Percentiles rank a stretch among this genome's conserved stretches.
phyloP scores from a whole-genome alignment of 2,329 filamentous ascomycete species.

The Epichloe typhina region DNA sequence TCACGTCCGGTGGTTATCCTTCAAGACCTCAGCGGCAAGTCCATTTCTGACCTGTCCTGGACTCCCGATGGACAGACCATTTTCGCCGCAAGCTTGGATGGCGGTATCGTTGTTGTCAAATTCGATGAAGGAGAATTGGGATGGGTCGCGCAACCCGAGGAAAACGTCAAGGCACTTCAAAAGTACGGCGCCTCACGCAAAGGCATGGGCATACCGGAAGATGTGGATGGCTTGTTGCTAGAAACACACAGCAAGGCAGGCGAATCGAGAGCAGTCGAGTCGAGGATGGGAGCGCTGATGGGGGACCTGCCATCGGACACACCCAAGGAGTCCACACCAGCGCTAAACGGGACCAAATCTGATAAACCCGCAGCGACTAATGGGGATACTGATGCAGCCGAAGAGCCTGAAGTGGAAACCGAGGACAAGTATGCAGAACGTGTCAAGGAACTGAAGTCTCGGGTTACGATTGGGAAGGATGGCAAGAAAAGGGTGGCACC shows the following conservation, averaged over 20 bases:
- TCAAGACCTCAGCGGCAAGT: slow-evolving; percentile 79
- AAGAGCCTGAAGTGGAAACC: slow-evolving; percentile 29
- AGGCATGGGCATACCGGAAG: slow-evolving; percentile 82
- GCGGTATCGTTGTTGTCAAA: slow-evolving; percentile 66
- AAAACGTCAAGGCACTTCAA: slow-evolving; percentile 84
- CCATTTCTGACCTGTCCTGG: slow-evolving; percentile 91
- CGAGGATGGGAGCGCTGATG: slow-evolving; percentile 97
- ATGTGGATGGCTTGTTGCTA: slow-evolving; percentile 73
- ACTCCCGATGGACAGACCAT: slow-evolving; percentile 79
- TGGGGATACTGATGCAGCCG: slow-evolving; percentile 21
- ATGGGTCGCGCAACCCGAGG: slow-evolving; percentile 70
- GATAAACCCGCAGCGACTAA: slow-evolving; percentile 26
- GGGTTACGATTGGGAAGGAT: slow-evolving; percentile 90
- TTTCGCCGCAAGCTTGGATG: slow-evolving; percentile 79
- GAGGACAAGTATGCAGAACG: slow-evolving; percentile 41
- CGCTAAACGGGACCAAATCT: slow-evolving; percentile 39
- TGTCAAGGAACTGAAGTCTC: slow-evolving; percentile 60
- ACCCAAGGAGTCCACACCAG: slow-evolving; percentile 31
- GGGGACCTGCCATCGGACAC: slow-evolving; percentile 52
- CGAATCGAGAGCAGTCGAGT: slow-evolving; percentile 80
- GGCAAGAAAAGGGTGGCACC: slow-evolving; percentile 94
- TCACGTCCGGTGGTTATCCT: slow-evolving; percentile 81
- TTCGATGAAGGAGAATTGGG: slow-evolving; percentile 85
- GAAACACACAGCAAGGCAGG: slow-evolving; percentile 89
- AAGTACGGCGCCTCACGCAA: slow-evolving; percentile 85